Evolutionary conservation across 768 basidiomycete species (phyloP).

Genomic region (Neoboletus magnificus): DNA sequence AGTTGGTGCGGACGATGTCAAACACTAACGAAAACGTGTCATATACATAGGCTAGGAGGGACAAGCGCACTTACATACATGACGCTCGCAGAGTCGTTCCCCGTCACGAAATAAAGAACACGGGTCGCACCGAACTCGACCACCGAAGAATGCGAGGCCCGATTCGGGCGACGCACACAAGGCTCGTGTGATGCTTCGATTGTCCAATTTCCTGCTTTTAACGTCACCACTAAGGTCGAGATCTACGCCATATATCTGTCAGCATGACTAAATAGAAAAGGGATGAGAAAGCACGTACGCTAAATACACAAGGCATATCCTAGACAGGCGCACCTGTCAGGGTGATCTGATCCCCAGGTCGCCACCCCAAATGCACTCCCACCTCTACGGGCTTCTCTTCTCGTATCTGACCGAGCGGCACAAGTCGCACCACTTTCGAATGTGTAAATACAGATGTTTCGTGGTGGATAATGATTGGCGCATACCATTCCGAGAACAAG

Average conservation of each 20-base stretch:
- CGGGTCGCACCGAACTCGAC: slow-evolving; percentile 55
- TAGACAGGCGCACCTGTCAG: slow-evolving; percentile 60
- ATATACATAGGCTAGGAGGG: no score
- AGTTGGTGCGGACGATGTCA: slow-evolving; percentile 57
- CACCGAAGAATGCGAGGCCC: slow-evolving; percentile 40
- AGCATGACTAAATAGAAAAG: neutral
- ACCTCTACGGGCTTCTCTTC: slow-evolving; percentile 26
- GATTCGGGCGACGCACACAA: slow-evolving; percentile 35
- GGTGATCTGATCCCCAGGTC: slow-evolving; percentile 47
- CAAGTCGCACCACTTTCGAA: slow-evolving; percentile 17
- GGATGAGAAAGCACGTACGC: slow-evolving; percentile 39
- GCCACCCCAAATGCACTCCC: slow-evolving; percentile 56
- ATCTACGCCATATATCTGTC: slow-evolving; percentile 18
- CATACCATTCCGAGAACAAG: slow-evolving; percentile 48
- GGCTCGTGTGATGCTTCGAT: slow-evolving; percentile 59
- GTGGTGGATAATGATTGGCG: slow-evolving; percentile 54
- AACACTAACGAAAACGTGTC: neutral
- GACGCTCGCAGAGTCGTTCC: no score
- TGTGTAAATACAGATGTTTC: slow-evolving; percentile 6
- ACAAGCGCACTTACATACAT: no score
- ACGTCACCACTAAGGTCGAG: slow-evolving; percentile 47
- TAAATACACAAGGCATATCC: slow-evolving; percentile 46
- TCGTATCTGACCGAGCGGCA: slow-evolving; percentile 49
- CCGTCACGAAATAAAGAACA: slow-evolving; percentile 43
- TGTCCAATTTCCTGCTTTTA: slow-evolving; percentile 64